Evolutionary conservation across 768 basidiomycete species (phyloP), one percentile per base, ranked within the genome.

Genomic region (Heimioporus sp.): DNA sequence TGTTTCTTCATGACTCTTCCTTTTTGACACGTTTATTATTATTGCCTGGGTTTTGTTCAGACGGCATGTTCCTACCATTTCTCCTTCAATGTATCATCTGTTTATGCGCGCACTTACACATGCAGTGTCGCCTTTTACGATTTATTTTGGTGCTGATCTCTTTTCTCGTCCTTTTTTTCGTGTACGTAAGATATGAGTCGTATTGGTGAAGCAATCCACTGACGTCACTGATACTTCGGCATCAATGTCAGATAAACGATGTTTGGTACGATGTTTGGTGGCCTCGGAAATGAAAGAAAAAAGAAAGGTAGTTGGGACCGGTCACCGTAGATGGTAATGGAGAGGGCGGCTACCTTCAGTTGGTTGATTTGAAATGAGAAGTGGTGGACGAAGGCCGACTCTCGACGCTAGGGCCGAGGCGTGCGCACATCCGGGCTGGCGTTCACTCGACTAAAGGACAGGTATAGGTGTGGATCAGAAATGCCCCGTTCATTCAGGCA

Each of bases 1-100:
- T 46, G 6, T 38, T 41, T 16, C 21, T 19, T 43, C 37, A n/a
- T 8, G 24, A 21, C 13, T 21, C 15, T 28, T 28, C 24, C 24
- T 20, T 38, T 49, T 51, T 48, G 43, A 51, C 48, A 35, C 19
- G 5, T 24, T 21, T 64, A 66, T 66, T 56, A 7, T 67, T 65
- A 65, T 67, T 61, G 57, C 42, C 30, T 43, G 49, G 11, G 32
- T 52, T 48, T 37, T 45, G 32, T 35, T 28, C 38, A 54, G 54
- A 49, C 15, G 41, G 42, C 45, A 24, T 53, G 55, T 19, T 34
- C 20, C 28, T 39, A 19, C 21, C 49, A 39, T 37, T 13, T 49
- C 36, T 24, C 24, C 28, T 8, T 20, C 17, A 19, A 16, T 7
- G 43, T 43, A 5, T 24, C 38, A 38, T 30, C 30, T 52, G 19